Conservation (phyloP, 208 protist genomes). For the Trichomonas gallinae region DNA sequence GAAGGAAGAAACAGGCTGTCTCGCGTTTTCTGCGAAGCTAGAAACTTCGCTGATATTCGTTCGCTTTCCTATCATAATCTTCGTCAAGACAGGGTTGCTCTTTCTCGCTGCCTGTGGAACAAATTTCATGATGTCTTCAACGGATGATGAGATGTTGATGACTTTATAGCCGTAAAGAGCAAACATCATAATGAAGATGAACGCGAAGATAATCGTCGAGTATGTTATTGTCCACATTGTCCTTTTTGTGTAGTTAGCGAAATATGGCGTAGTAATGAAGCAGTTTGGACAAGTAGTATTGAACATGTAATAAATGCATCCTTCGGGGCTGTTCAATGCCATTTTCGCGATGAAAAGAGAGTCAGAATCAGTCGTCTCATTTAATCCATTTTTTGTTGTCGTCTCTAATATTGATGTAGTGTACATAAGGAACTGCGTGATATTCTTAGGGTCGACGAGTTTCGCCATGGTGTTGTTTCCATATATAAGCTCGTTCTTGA, state of each 20-base stretch:
- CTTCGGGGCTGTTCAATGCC: not conserved
- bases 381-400: not conserved
- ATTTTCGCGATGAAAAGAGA: not conserved
- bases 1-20: not conserved
- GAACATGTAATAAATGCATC: not conserved
- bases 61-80: not conserved
- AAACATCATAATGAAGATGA: not conserved
- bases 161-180: not conserved
- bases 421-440: not conserved
- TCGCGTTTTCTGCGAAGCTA: not conserved
- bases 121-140: not conserved
- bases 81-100: not conserved
- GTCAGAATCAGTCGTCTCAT: not conserved
- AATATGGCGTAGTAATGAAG: not conserved
- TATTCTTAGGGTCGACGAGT: not conserved
- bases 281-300: not conserved
- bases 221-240: not conserved
- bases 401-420: not conserved
- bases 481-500: not conserved
- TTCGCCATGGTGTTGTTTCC: not conserved
- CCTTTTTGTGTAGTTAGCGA: not conserved
- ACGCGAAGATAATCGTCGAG: not conserved
- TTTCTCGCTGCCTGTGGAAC: not conserved
- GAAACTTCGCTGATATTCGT: not conserved
- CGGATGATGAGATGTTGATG: not conserved